phyloP scores from a whole-genome alignment of 2,329 filamentous ascomycete genomes.

The Sordariomycetes sp. region DNA sequence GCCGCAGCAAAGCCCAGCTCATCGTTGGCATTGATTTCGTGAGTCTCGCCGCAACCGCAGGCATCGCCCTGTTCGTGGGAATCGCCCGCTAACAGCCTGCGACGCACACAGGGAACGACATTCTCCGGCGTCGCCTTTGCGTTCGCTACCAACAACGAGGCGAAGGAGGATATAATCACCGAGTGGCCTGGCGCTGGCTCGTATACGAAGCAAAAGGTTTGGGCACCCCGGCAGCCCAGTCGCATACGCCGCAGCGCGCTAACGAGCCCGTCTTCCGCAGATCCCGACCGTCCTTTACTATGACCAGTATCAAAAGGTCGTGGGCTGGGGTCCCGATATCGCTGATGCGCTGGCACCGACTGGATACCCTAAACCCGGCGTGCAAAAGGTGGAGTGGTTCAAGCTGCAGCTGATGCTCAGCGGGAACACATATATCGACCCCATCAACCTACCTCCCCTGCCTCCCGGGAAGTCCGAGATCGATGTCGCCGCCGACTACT shows the following conservation, averaged over 20 bases:
- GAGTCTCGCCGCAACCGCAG: conserved; percentile 20
- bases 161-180: conserved; percentile 96
- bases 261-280: conserved; percentile 27
- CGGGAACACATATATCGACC: conserved; percentile 97
- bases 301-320: conserved; percentile 97
- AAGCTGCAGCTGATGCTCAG: conserved; percentile 98
- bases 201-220: conserved; percentile 95
- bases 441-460: conserved; percentile 94
- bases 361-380: conserved; percentile 91
- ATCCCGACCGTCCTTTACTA: conserved; percentile 99
- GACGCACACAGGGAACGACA: conserved; percentile 66
- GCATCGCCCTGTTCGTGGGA: neutral
- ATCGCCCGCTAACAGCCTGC: neutral
- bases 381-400: conserved; percentile 99
- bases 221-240: neutral
- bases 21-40: conserved; percentile 99
- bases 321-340: conserved; percentile 98
- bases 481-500: conserved; percentile 97
- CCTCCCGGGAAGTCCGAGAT: conserved; percentile 97
- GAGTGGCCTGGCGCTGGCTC: conserved; percentile 98
- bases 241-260: conserved; percentile 2
- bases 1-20: conserved; percentile 85
- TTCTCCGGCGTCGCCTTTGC: conserved; percentile 97
- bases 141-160: conserved; percentile 94
- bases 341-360: conserved; percentile 92